Conservation (phyloP, 805 yeast genomes). For the Zygotorulaspora danielsina region DNA sequence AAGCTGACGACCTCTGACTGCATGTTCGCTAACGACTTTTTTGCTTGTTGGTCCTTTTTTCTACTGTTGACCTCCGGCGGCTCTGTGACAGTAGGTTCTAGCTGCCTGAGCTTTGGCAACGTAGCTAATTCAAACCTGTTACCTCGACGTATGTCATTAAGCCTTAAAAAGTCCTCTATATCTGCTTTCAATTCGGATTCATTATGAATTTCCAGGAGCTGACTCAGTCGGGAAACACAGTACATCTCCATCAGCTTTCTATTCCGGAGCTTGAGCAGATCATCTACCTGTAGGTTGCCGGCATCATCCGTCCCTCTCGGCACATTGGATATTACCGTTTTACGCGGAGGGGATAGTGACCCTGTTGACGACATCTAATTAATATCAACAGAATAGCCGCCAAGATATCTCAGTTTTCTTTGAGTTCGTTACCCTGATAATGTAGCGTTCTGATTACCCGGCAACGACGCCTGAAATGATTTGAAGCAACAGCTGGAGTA, state of each 20-base stretch:
- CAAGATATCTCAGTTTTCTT: background rate
- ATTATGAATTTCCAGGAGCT: slow-evolving; percentile 40
- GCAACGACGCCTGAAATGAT: background rate
- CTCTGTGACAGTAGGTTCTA: slow-evolving; percentile 4
- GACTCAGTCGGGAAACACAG: slow-evolving; percentile 51
- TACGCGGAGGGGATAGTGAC: slow-evolving; percentile 17
- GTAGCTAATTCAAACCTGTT: slow-evolving; percentile 36
- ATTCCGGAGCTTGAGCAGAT: slow-evolving; percentile 48
- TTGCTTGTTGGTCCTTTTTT: background rate
- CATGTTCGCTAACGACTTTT: background rate
- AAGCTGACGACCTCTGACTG: background rate
- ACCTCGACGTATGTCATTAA: slow-evolving; percentile 50
- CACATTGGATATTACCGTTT: slow-evolving; percentile 8
- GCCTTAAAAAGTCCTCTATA: slow-evolving; percentile 45
- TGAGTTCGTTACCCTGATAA: background rate
- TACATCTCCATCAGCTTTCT: slow-evolving; percentile 59
- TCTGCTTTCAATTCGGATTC: slow-evolving; percentile 38
- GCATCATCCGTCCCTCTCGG: slow-evolving; percentile 7
- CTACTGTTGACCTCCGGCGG: background rate
- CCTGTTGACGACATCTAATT: slow-evolving; percentile 14
- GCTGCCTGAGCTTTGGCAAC: slow-evolving; percentile 24
- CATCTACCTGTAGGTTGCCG: slow-evolving; percentile 18
- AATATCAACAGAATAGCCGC: no score
- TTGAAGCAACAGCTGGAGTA: background rate
- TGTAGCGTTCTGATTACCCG: background rate